These are phyloP conservation scores for Geotrichum histeridarum DNA, from an alignment of 1,139 yeast species.

Conservation along the genomic window DNA sequence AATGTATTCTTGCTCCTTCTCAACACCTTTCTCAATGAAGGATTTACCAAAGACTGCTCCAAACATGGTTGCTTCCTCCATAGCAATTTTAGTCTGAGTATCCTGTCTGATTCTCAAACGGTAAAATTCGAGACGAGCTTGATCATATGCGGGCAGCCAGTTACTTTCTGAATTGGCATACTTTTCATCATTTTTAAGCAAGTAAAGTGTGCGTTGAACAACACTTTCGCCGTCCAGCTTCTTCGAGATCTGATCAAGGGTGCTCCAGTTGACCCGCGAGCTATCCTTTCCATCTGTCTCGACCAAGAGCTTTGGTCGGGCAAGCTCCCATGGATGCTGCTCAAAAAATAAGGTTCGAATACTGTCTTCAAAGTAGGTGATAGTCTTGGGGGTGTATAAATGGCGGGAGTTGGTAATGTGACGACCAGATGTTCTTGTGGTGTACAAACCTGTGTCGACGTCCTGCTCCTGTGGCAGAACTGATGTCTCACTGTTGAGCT, in stretches of 20 bases:
- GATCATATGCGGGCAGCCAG: slow-evolving; percentile 68
- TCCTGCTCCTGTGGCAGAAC: slow-evolving; percentile 26
- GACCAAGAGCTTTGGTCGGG: slow-evolving; percentile 81
- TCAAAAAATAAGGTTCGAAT: slow-evolving; percentile 74
- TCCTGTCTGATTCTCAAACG: slow-evolving; percentile 80
- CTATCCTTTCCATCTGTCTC: slow-evolving; percentile 65
- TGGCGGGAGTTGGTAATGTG: slow-evolving; percentile 34
- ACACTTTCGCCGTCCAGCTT: slow-evolving; percentile 90
- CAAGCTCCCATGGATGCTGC: slow-evolving; percentile 97
- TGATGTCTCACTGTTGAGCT: slow-evolving; percentile 27
- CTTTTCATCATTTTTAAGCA: slow-evolving; percentile 45
- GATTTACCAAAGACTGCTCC: slow-evolving; percentile 70
- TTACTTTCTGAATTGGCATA: slow-evolving; percentile 37
- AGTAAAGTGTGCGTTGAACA: slow-evolving; percentile 81
- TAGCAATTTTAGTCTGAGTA: slow-evolving; percentile 63
- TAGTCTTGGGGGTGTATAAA: slow-evolving; percentile 54
- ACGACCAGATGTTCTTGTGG: slow-evolving; percentile 45
- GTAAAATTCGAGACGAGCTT: slow-evolving; percentile 84
- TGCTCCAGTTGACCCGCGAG: slow-evolving; percentile 64
- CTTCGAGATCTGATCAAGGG: slow-evolving; percentile 63
- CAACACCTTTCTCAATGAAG: slow-evolving; percentile 61
- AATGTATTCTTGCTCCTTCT: slow-evolving; percentile 64
- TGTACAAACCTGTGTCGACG: slow-evolving; percentile 37
- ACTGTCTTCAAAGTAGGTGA: slow-evolving; percentile 74
- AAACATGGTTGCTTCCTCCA: slow-evolving; percentile 79